These are phyloP conservation scores for Solanum paucissectum DNA, from an alignment of 257 asterid species.

Conservation along the genomic window DNA sequence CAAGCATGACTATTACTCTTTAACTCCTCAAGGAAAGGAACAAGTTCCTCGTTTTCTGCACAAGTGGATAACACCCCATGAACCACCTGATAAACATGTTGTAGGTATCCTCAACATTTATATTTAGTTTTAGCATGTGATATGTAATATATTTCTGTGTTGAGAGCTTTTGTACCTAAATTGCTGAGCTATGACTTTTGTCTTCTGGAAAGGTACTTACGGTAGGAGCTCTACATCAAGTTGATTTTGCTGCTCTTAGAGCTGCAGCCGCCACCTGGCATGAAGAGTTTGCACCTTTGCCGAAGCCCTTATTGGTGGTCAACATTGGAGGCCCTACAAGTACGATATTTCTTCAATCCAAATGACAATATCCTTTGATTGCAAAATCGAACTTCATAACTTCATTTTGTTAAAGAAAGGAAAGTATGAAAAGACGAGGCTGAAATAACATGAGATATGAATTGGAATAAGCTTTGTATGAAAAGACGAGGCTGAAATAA, in stretches of 20 bases:
- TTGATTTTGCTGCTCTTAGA: constrained; percentile 74
- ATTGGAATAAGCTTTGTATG: not conserved
- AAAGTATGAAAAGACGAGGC: not conserved
- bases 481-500: not conserved
- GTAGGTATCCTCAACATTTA: constrained; percentile 35
- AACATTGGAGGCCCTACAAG: constrained; percentile 95
- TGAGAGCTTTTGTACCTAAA: constrained; percentile 7
- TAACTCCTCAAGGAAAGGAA: constrained; percentile 66
- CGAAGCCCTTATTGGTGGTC: constrained; percentile 86
- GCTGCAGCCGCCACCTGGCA: constrained; percentile 85
- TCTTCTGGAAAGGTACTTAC: constrained; percentile 61
- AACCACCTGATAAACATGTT: constrained; percentile 65
- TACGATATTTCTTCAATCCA: constrained; percentile 5
- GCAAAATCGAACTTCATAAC: not conserved
- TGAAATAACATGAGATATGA: not conserved
- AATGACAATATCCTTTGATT: not conserved
- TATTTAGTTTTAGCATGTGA: not conserved
- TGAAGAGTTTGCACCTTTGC: constrained; percentile 70
- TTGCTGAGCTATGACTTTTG: not conserved
- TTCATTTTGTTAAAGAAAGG: not conserved
- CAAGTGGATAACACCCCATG: constrained; percentile 83
- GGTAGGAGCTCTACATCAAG: constrained; percentile 88
- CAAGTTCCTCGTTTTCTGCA: constrained; percentile 80
- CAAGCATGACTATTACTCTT: constrained; percentile 77
- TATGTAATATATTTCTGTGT: not conserved